phyloP scores from a whole-genome alignment of 352 stramenopile genomes.

The Globisporangium solare region DNA sequence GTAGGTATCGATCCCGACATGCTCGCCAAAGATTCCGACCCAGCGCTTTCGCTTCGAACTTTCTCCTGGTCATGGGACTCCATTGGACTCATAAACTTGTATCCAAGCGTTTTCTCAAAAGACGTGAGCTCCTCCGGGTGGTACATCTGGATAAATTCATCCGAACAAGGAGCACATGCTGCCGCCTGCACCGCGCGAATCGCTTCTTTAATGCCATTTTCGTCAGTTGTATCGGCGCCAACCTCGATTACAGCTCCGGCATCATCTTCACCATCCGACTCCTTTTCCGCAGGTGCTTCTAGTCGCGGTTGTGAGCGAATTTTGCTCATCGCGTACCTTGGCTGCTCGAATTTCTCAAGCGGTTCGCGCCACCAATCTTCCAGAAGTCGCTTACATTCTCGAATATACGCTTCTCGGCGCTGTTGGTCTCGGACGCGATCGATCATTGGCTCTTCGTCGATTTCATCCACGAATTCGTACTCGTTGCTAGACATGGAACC shows the following conservation, averaged over 20 bases:
- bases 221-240: not conserved
- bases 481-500: conserved; percentile 19
- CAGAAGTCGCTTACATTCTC: conserved; percentile 67
- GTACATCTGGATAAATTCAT: conserved; percentile 83
- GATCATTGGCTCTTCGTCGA: conserved; percentile 18
- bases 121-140: conserved; percentile 81
- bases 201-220: not conserved
- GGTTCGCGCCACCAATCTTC: conserved; percentile 87
- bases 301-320: conserved; percentile 11
- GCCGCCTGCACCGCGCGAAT: conserved; percentile 7
- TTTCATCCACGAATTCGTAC: conserved; percentile 20
- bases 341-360: conserved; percentile 66
- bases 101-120: conserved; percentile 81
- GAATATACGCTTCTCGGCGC: conserved; percentile 70
- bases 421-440: conserved; percentile 29
- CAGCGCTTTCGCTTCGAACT: conserved; percentile 31
- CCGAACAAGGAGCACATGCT: conserved; percentile 33
- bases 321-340: conserved; percentile 19
- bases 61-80: conserved; percentile 58
- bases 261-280: conserved; percentile 12
- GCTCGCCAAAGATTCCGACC: conserved; percentile 42
- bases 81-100: conserved; percentile 86
- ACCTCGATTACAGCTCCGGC: conserved; percentile 2
- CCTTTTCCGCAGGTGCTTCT: conserved; percentile 10
- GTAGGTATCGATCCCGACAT: conserved; percentile 40